phyloP scores from a whole-genome alignment of 2,329 filamentous ascomycete genomes.

The Apiospora saccharicola region DNA sequence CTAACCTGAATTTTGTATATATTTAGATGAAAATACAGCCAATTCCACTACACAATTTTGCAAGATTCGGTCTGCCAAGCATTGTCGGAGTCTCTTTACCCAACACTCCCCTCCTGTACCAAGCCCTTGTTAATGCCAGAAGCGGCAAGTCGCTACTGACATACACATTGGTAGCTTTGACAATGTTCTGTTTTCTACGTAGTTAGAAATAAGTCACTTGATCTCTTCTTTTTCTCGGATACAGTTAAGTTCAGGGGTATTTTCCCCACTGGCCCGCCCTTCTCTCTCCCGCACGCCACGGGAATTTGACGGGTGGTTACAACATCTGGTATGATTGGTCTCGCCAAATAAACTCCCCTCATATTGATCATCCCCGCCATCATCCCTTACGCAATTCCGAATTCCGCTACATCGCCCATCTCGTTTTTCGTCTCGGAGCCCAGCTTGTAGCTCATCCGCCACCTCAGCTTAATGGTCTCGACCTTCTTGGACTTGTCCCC shows the following conservation, averaged over 20 bases:
- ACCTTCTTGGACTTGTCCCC: constrained; percentile 74
- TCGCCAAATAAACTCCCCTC: not conserved
- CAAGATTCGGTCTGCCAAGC: too few relatives aligned
- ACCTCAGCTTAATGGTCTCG: constrained; percentile 84
- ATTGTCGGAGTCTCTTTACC: not conserved
- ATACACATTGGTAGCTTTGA: not conserved
- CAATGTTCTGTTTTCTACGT: not conserved
- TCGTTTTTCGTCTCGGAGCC: constrained; percentile 74
- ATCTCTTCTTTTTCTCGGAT: not conserved
- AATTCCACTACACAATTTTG: not conserved
- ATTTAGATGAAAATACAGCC: not conserved
- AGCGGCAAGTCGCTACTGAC: not conserved
- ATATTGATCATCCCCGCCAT: not conserved
- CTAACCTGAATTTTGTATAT: not conserved
- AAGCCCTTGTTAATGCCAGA: not conserved
- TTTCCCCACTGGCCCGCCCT: not conserved
- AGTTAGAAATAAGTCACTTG: constrained; percentile 10
- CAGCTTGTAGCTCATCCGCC: constrained; percentile 83
- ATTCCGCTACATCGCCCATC: constrained; percentile 82
- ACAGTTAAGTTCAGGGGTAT: not conserved
- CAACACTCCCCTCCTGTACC: not conserved
- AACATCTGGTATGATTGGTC: not conserved
- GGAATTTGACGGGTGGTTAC: not conserved
- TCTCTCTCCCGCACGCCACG: not conserved
- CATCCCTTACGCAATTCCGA: constrained; percentile 69